A percentile compares a stretch with the other conserved stretches of the same genome.
These are phyloP conservation scores for Malus sieversii DNA, from an alignment of 306 rosid species.

Conservation along the genomic window DNA sequence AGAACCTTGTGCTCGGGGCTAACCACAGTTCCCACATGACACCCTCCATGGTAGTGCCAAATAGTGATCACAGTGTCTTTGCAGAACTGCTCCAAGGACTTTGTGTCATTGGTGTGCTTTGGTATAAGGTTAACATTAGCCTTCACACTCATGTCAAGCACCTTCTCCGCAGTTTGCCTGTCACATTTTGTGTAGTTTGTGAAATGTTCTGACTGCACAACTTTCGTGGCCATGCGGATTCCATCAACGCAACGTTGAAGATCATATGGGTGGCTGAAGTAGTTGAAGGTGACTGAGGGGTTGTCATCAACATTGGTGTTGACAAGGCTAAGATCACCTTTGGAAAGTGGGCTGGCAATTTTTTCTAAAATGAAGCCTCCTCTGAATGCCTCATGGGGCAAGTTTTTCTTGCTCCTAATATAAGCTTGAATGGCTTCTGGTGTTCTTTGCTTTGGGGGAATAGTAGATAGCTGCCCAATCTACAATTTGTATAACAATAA, in stretches of 20 bases:
- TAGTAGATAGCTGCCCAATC: constrained; percentile 92
- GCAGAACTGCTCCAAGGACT: constrained; percentile 74
- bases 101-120: constrained; percentile 57
- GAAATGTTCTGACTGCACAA: constrained; percentile 58
- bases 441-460: constrained; percentile 88
- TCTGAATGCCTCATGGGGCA: constrained; percentile 71
- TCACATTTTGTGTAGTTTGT: constrained; percentile 50
- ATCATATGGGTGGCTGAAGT: constrained; percentile 74
- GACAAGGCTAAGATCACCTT: constrained; percentile 55
- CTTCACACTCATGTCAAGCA: constrained; percentile 57
- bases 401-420: constrained; percentile 35
- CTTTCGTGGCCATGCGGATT: constrained; percentile 44
- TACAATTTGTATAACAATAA: constrained; percentile 19
- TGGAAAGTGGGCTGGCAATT: constrained; percentile 58
- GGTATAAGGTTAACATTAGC: constrained; percentile 80
- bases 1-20: constrained; percentile 49
- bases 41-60: constrained; percentile 98
- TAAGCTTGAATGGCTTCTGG: constrained; percentile 52
- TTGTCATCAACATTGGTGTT: constrained; percentile 69
- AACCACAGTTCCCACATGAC: constrained; percentile 79
- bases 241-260: constrained; percentile 76
- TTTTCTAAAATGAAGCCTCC: constrained; percentile 91
- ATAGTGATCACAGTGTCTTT: constrained; percentile 84
- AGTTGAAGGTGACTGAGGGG: constrained; percentile 83
- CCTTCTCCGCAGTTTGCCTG: constrained; percentile 37